Evolutionary conservation across 306 rosid species (phyloP).

Genomic region (Dalbergia cultrata): DNA sequence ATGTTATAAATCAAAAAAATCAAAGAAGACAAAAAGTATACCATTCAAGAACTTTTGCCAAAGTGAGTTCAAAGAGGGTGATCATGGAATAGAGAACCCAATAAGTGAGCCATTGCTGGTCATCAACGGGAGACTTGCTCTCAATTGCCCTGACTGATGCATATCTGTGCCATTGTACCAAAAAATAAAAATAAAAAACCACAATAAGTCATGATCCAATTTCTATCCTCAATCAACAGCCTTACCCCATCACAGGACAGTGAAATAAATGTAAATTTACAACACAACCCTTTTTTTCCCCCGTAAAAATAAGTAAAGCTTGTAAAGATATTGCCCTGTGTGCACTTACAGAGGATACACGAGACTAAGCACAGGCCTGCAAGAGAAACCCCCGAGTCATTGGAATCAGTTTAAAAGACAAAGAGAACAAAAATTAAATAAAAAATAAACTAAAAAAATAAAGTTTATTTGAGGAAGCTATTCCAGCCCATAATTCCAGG

Average conservation of each 20-base stretch:
- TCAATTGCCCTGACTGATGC: conserved; percentile 95
- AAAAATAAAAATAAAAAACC: conserved; percentile 22
- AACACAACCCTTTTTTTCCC: not conserved
- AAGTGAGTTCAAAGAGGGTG: conserved; percentile 92
- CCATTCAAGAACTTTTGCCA: conserved; percentile 88
- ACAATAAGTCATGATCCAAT: conserved; percentile 17
- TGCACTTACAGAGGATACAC: conserved; percentile 92
- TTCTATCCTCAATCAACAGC: conserved; percentile 22
- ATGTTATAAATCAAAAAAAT: too few relatives aligned
- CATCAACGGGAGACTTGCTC: conserved; percentile 82
- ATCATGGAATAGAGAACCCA: conserved; percentile 97
- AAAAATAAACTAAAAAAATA: not conserved
- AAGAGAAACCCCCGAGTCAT: conserved; percentile 12
- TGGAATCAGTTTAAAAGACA: not conserved
- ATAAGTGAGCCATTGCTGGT: conserved; percentile 98
- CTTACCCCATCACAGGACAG: not conserved
- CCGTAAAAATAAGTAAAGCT: too few relatives aligned
- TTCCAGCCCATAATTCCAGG: not conserved
- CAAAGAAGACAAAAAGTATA: conserved; percentile 16
- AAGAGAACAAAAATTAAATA: not conserved
- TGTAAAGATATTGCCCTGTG: not conserved
- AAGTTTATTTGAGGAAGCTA: too few relatives aligned
- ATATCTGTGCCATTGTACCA: conserved; percentile 58
- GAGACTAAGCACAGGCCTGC: conserved; percentile 96
- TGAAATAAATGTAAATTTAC: not conserved